Evolutionary conservation across 2,329 filamentous ascomycete species (phyloP), one percentile per base, ranked within the genome.

Genomic region (Colletotrichum graminicola): DNA sequence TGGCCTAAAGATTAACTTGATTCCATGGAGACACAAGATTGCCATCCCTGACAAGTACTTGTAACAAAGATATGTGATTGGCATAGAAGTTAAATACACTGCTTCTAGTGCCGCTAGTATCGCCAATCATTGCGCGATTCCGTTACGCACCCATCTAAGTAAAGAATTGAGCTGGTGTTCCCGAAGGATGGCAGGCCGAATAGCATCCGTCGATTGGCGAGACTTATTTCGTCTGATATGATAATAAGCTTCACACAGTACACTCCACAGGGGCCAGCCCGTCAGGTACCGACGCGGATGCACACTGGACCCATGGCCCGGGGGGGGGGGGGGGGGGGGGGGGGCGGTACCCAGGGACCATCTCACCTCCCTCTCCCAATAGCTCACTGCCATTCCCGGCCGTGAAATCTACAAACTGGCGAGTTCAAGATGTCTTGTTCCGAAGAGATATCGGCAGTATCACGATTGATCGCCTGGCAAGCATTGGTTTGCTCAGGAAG

Each of bases 221-320:
- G 52, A 55, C 62, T 39, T 26, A 62, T 67, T 62, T 51, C 63
- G 56, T 71, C 64, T 23, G 64, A 67, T 67, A 41, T 23, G 68
- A 67, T 63, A 32, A 29, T 26, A 29, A 43, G 23, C 52, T 62
- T 5, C 43, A 52, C 34, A 36, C 34, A 36, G 34, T 11, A 11
- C 2, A 54, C 54, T 39, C 41, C 36, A 59, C 41, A 4, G 1
- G 1, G 26, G 26, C 41, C 21, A 60, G 56, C 39, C 41, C 56
- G 41, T 26, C 32, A 18, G 32, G 32, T 41, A 43, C 51, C 45
- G 54, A 52, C 29, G 59, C 34, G 52, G 60, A 51, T 18, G 39
- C 41, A 43, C 18, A 41, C 39, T 49, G n/a, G n/a, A 41, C 32
- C 23, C 32, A 21, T 36, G 45, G 54, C 63, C 59, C 65, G 59